phyloP scores from a whole-genome alignment of 495 filamentous ascomycete genomes.

The Trypethelium eluteriae region DNA sequence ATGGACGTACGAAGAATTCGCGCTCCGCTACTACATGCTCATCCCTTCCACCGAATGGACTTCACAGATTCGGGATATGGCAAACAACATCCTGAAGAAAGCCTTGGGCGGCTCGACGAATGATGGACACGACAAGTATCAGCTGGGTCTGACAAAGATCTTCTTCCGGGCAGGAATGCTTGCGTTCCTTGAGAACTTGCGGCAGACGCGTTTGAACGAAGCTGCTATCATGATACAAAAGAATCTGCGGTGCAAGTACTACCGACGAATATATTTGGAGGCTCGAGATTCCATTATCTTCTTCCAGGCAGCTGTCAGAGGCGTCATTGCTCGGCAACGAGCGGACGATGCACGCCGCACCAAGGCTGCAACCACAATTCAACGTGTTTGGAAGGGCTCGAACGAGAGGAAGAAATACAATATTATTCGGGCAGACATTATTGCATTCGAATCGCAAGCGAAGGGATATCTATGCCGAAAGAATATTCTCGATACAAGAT shows the following conservation, averaged over 20 bases:
- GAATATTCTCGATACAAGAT: constrained; percentile 82
- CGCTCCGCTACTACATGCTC: constrained; percentile 95
- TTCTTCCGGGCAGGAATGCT: constrained; percentile 99
- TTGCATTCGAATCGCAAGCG: constrained; percentile 76
- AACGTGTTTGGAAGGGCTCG: constrained; percentile 86
- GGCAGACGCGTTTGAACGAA: constrained; percentile 81
- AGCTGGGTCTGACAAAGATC: constrained; percentile 93
- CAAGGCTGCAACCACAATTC: constrained; percentile 87
- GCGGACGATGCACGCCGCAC: constrained; percentile 74
- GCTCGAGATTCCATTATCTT: constrained; percentile 71
- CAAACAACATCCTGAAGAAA: constrained; percentile 79
- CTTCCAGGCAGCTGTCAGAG: constrained; percentile 68
- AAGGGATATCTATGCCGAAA: constrained; percentile 85
- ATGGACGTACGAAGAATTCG: constrained; percentile 99
- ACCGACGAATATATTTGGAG: constrained; percentile 83
- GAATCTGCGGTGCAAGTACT: constrained; percentile 92
- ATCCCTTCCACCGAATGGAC: constrained; percentile 88
- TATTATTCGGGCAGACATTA: constrained; percentile 67
- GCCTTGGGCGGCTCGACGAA: constrained; percentile 72
- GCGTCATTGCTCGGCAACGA: constrained; percentile 62
- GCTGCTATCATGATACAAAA: constrained; percentile 99
- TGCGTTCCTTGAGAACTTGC: constrained; percentile 89
- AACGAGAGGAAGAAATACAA: constrained; percentile 76
- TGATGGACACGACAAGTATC: constrained; percentile 87
- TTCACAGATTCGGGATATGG: constrained; percentile 86